Base-by-base conservation (phyloP, 2,329 filamentous ascomycete genomes). In the Claviceps digitariae region DNA sequence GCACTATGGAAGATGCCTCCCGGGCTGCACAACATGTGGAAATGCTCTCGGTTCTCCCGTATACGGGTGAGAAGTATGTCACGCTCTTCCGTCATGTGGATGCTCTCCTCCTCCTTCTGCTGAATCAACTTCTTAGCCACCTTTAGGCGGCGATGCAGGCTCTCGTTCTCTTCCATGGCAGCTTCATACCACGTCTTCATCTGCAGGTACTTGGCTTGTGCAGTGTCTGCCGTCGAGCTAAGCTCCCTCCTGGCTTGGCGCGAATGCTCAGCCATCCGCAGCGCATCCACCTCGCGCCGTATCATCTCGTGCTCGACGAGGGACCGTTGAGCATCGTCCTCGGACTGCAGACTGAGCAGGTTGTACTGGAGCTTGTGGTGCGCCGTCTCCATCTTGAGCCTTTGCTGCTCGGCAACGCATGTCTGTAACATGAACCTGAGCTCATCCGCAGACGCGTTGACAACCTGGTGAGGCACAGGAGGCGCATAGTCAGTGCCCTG, bases 311-410 rank as follows among this genome's bases (percentile, higher is more conserved):
- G 86, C 68, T 96, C 91, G 5, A 96, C 90, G 38, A 84, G 86
- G 59, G 91, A 89, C 27, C 90, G 83, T 68, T 94, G 90, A 10
- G 88, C 81, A 31, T 90, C 85, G 60, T 95, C 89, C 49, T 85
- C 83, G 52, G 87, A 90, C 63, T 95, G 88, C 58, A 96, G 83
- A 51, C 81, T 83, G 29, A 95, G 77, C 63, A 96, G 78, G 61
- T 85, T 90, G 64, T 90, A 86, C 66, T 96, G 91, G 52, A 97
- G 74, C 69, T 93, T 94, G 72, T 93, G 86, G 66, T 96, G 90
- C 34, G 90, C 87, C 17, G 86, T 84, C 55, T 90, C 86, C 73
- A 90, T 90, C 63, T 93, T 87, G 49, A 83, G 69, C 60, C 74
- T 76, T 47, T 75, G 72, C 56, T 82, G 76, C 58, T 84, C 77